These are phyloP conservation scores for Hysterium pulicare DNA, from an alignment of 2,329 filamentous ascomycete species.

Conservation along the genomic window DNA sequence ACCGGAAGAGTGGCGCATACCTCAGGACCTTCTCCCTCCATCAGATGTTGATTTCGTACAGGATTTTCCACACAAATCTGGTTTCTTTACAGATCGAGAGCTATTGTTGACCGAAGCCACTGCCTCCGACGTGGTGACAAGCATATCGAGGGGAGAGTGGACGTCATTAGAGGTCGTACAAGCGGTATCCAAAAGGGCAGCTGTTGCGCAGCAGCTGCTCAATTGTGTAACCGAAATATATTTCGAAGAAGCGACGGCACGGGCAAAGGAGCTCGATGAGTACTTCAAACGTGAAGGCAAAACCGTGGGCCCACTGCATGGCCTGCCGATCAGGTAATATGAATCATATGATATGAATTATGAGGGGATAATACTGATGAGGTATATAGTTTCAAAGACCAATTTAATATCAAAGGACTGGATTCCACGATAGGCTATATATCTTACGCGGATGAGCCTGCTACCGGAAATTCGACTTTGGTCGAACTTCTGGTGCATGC, in stretches of 20 bases:
- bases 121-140: neutral
- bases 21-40: neutral
- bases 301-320: slow-evolving; percentile 42
- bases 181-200: slow-evolving; percentile 1
- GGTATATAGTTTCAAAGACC: neutral
- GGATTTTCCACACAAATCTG: neutral
- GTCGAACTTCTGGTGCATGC: slow-evolving; percentile 43
- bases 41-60: neutral
- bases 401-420: slow-evolving; percentile 4
- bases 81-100: slow-evolving; percentile 1
- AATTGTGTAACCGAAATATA: slow-evolving; percentile 6
- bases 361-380: neutral
- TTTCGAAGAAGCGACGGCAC: slow-evolving; percentile 2
- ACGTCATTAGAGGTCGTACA: neutral
- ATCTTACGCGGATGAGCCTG: neutral
- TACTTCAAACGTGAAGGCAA: slow-evolving; percentile 27
- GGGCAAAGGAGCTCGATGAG: slow-evolving; percentile 6
- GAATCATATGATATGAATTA: neutral
- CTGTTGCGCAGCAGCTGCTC: slow-evolving; percentile 3
- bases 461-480: slow-evolving; percentile 40
- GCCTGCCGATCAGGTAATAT: slow-evolving; percentile 43
- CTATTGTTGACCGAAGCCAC: neutral
- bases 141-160: neutral
- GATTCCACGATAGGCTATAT: slow-evolving; percentile 2
- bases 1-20: neutral